Percentiles rank a stretch among this genome's conserved stretches.
Evolutionary conservation across 164 flowering plant genomes (phyloP).

Genomic region (Echeveria elegans): DNA sequence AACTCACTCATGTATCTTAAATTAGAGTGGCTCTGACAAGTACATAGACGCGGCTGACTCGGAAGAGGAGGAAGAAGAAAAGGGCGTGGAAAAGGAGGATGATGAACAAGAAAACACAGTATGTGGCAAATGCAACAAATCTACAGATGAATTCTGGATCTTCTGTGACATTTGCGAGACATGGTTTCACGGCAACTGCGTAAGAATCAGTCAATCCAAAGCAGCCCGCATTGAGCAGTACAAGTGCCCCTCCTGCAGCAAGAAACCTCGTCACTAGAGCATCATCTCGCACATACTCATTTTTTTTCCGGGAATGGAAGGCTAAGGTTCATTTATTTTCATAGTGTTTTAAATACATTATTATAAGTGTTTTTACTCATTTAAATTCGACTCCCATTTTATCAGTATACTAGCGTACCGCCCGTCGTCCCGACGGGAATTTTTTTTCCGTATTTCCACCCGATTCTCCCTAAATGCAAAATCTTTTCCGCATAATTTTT

Average conservation of each 20-base stretch:
- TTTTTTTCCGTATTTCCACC: no score
- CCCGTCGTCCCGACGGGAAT: no score
- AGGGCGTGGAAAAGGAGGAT: slow-evolving; percentile 15
- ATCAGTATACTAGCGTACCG: no score
- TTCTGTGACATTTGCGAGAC: slow-evolving; percentile 71
- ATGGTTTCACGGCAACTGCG: slow-evolving; percentile 88
- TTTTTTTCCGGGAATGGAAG: not conserved
- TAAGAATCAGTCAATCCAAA: slow-evolving; percentile 70
- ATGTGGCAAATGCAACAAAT: slow-evolving; percentile 78
- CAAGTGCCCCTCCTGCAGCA: slow-evolving; percentile 79
- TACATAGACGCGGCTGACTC: not conserved
- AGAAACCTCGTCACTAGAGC: slow-evolving; percentile 17
- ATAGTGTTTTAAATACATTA: not conserved
- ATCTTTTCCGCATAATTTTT: no score
- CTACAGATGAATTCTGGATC: slow-evolving; percentile 64
- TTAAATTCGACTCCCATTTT: no score
- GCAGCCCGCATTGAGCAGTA: slow-evolving; percentile 84
- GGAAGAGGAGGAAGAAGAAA: slow-evolving; percentile 57
- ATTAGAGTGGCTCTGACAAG: slow-evolving; percentile 13
- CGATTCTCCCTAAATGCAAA: no score
- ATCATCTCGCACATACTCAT: no score
- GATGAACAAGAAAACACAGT: slow-evolving; percentile 43
- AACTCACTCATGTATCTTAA: not conserved
- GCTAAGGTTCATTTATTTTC: not conserved
- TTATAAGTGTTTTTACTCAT: no score